Conservation (phyloP, 1,284 basidiomycete genomes). For the Takashimella koratensis region DNA sequence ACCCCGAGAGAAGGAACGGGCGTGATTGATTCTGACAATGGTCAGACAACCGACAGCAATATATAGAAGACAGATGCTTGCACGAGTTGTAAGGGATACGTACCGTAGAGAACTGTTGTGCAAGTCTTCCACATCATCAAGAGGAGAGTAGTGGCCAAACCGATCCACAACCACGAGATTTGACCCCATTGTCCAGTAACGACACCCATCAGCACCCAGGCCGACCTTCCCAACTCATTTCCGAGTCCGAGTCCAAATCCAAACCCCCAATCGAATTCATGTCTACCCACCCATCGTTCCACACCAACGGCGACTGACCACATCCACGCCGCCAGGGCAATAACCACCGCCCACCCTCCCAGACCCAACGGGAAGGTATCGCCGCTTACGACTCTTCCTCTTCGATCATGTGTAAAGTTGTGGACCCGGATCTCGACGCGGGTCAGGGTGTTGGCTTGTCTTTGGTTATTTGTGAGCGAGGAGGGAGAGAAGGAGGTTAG, state of each 20-base stretch:
- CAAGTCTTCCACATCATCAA: not conserved
- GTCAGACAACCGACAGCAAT: too few species aligned
- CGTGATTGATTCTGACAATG: slow-evolving; percentile 36
- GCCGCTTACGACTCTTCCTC: not conserved
- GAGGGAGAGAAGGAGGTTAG: not conserved
- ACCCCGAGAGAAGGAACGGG: slow-evolving; percentile 58
- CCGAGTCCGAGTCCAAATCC: not conserved
- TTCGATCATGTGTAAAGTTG: not conserved
- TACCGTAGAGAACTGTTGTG: not conserved
- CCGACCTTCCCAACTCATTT: not conserved
- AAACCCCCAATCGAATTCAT: too few species aligned
- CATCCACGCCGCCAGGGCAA: not conserved
- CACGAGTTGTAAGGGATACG: not conserved
- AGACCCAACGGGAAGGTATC: not conserved
- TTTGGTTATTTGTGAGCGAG: not conserved
- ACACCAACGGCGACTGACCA: too few species aligned
- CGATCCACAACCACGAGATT: not conserved
- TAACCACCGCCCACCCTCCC: not conserved
- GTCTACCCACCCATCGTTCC: too few species aligned
- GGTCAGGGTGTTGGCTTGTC: too few species aligned
- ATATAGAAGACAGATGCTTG: too few species aligned
- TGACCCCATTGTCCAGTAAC: not conserved
- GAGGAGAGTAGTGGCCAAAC: not conserved
- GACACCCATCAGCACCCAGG: not conserved
- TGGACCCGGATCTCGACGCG: not conserved